Evolutionary conservation across 768 basidiomycete genomes (phyloP), one percentile per base, ranked within the genome.

Genomic region (Mycena galericulata): DNA sequence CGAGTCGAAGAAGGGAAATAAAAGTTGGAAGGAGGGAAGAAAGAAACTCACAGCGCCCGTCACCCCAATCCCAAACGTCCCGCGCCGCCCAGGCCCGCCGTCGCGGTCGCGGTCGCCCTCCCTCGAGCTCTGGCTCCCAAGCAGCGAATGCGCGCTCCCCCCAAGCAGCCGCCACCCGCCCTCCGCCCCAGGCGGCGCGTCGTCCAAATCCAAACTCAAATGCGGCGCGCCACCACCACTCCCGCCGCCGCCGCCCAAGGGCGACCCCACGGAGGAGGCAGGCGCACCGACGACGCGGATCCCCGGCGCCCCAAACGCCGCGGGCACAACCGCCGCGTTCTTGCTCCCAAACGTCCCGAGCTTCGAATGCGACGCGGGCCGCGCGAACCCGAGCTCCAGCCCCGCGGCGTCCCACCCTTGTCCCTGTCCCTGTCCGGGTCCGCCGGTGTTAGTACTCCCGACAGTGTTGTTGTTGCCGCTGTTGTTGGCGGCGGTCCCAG

Each of bases 111-210:
- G 20, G 34, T 14, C 32, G 56, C 45, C 34, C 26, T 14, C 7
- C 30, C 65, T 63, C 45, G 45, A 47, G n/a, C n/a, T n/a, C n/a
- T n/a, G n/a, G n/a, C n/a, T n/a, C n/a, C n/a, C n/a, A n/a, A n/a
- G n/a, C n/a, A n/a, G n/a, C n/a, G n/a, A n/a, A n/a, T n/a, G n/a
- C n/a, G n/a, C 26, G 55, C 62, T 62, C 65, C 58, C 60, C 2
- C 54, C 70, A 14, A 71, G 46, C 47, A 67, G 18, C 18, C 67
- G 58, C 70, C 70, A 71, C 30, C 54, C 40, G 11, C 66, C 70
- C 38, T 68, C 58, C 17, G 70, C 70, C n/a, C 70, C 70, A 2
- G 70, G 70, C 57, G 70, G 70, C 51, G 70, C 70, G 34, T 71
- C 70, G 29, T 68, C 67, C 26, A 71, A 40, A 49, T 71, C 62